These are phyloP conservation scores for Eremochloa ophiuroides DNA, from an alignment of 176 grass and related monocot genomes.

Conservation along the genomic window DNA sequence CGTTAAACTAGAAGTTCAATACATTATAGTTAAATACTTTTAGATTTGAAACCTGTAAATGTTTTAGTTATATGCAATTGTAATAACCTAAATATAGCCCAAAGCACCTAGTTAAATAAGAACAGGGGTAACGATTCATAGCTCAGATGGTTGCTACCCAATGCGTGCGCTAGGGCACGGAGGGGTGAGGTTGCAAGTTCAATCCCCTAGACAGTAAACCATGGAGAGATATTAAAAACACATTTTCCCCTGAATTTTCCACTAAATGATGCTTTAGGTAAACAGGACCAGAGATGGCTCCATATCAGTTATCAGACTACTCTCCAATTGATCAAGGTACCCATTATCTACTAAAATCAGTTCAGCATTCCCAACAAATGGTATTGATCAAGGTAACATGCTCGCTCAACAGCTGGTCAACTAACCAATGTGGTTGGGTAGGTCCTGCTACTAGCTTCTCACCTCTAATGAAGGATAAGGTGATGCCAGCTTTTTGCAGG, in stretches of 20 bases:
- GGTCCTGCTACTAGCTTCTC: not conserved
- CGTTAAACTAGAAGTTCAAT: not conserved
- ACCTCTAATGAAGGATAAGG: not conserved
- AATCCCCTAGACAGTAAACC: not conserved
- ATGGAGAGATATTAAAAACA: not conserved
- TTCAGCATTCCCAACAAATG: not conserved
- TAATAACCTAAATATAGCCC: not conserved
- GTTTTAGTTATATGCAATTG: not conserved
- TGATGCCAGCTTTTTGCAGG: too few relatives aligned
- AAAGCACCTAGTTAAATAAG: too few relatives aligned
- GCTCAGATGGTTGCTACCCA: too few relatives aligned
- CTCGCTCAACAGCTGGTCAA: not conserved
- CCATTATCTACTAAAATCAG: not conserved
- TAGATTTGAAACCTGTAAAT: not conserved
- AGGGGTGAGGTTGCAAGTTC: too few relatives aligned
- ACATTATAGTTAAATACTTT: not conserved
- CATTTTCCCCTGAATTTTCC: not conserved
- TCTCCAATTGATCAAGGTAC: not conserved
- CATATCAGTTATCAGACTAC: not conserved
- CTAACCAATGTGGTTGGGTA: not conserved
- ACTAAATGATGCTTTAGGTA: not conserved
- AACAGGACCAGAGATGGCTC: not conserved
- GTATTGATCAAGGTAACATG: not conserved
- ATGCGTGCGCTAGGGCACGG: too few relatives aligned
- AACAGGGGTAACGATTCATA: too few relatives aligned